Percentiles rank a stretch among this genome's conserved stretches.
These are phyloP conservation scores for Ceratocystis lukuohia DNA, from an alignment of 2,329 filamentous ascomycete species.

Conservation along the genomic window DNA sequence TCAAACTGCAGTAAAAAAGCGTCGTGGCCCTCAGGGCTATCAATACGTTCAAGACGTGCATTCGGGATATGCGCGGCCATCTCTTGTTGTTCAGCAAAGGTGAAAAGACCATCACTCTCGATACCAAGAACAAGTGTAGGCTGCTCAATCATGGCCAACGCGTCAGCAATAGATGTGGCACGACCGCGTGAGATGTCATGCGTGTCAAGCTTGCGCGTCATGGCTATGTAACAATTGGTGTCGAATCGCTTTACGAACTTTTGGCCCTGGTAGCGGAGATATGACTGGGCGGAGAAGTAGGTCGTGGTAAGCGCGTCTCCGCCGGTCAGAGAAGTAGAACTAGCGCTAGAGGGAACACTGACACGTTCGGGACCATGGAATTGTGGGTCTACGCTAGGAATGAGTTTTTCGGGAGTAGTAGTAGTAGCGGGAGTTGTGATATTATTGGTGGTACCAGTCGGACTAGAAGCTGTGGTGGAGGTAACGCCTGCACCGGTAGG, in stretches of 20 bases:
- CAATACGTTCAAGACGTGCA: conserved; percentile 69
- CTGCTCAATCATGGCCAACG: conserved; percentile 71
- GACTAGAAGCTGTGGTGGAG: neutral
- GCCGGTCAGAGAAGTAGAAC: conserved; percentile 31
- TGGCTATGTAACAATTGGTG: conserved; percentile 97
- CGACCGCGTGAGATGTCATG: conserved; percentile 83
- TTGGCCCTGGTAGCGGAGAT: conserved; percentile 86
- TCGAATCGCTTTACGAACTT: conserved; percentile 98
- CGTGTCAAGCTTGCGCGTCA: conserved; percentile 93
- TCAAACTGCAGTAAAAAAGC: conserved; percentile 94
- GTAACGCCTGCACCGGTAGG: neutral
- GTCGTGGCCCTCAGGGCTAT: conserved; percentile 90
- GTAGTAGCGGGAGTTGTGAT: conserved; percentile 21
- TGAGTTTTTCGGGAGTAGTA: conserved; percentile 23
- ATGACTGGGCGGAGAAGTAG: conserved; percentile 98
- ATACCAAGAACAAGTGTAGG: conserved; percentile 87
- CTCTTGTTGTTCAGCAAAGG: conserved; percentile 91
- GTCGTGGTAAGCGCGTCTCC: conserved; percentile 49
- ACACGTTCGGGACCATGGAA: conserved; percentile 42
- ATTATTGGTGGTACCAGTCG: conserved; percentile 24
- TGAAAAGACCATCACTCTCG: conserved; percentile 90
- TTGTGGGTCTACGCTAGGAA: conserved; percentile 46
- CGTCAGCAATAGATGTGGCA: conserved; percentile 52
- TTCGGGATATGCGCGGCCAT: conserved; percentile 69
- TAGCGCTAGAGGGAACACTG: neutral